A percentile compares a stretch with the other conserved stretches of the same genome.
phyloP scores from a whole-genome alignment of 2,329 filamentous ascomycete species.

The Lasiodiplodia sp. region DNA sequence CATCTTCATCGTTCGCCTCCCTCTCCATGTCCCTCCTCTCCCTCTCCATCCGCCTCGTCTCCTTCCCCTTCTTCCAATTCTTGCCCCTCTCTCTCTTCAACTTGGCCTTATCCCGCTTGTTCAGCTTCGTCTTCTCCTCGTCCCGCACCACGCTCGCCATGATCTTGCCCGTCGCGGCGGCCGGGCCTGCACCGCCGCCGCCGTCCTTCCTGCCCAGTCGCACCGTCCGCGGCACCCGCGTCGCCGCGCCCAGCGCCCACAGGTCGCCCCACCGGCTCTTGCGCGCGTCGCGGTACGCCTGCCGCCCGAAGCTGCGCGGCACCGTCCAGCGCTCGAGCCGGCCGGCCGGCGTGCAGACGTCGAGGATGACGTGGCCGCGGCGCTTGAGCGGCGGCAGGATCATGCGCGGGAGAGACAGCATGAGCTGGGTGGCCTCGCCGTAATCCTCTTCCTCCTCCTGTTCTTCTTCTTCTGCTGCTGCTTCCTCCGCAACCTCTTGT shows the following conservation, averaged over 20 bases:
- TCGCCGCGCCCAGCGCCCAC: constrained; percentile 95
- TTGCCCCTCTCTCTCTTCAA: constrained; percentile 50
- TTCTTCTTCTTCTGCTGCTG: not conserved
- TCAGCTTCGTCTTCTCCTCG: constrained; percentile 37
- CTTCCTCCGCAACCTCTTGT: not conserved
- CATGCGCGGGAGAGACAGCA: constrained; percentile 77
- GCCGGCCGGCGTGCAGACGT: constrained; percentile 87
- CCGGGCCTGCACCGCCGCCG: constrained; percentile 40
- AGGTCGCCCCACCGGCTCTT: constrained; percentile 92
- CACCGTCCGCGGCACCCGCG: constrained; percentile 68
- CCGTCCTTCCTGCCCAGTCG: constrained; percentile 62
- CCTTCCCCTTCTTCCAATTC: constrained; percentile 50
- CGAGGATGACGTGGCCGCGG: constrained; percentile 84
- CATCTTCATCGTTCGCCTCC: not conserved
- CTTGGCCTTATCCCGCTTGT: constrained; percentile 47
- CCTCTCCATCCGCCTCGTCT: constrained; percentile 34
- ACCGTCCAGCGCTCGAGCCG: constrained; percentile 94
- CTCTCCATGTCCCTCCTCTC: constrained; percentile 16
- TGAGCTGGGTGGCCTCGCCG: constrained; percentile 42
- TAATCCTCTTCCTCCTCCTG: not conserved
- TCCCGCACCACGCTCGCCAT: constrained; percentile 31
- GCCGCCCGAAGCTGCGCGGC: constrained; percentile 77
- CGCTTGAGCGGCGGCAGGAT: constrained; percentile 86
- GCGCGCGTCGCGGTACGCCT: constrained; percentile 89
- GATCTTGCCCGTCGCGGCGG: constrained; percentile 39